Percentiles rank a stretch among this genome's conserved stretches.
Conservation (phyloP, 805 yeast genomes). For the Ogataea zsoltii region DNA sequence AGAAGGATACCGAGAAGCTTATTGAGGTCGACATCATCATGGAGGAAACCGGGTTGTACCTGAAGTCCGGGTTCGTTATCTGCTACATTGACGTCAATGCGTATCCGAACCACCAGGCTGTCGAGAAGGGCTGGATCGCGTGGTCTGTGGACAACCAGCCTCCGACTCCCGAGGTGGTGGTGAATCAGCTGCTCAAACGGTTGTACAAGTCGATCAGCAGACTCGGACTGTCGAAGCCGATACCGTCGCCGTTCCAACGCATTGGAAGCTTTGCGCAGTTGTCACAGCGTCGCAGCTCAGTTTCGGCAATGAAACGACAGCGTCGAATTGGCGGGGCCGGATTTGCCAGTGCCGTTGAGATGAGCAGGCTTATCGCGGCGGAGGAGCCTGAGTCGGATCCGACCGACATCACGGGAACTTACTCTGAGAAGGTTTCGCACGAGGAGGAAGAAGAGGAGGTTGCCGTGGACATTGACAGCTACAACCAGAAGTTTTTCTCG, state of each 20-base stretch:
- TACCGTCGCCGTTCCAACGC: conserved; percentile 24
- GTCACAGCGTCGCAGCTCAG: conserved; percentile 15
- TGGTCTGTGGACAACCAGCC: conserved; percentile 35
- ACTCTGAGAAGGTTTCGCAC: conserved; percentile 1
- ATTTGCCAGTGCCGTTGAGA: conserved; percentile 6
- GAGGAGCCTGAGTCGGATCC: conserved; percentile 7
- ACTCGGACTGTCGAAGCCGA: conserved; percentile 18
- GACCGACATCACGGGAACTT: conserved; percentile 7
- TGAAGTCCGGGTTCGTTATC: conserved; percentile 52
- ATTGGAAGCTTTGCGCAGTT: conserved; percentile 33
- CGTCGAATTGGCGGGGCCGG: not conserved
- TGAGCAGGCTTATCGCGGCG: conserved; percentile 1
- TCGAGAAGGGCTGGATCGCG: conserved; percentile 29
- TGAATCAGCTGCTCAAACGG: conserved; percentile 47
- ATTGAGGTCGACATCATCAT: conserved; percentile 43
- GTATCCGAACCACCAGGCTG: conserved; percentile 19
- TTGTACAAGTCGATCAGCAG: conserved; percentile 47
- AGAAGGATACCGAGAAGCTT: conserved; percentile 24
- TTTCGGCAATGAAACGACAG: not conserved
- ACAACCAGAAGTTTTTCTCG: conserved; percentile 32
- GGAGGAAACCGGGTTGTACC: conserved; percentile 57
- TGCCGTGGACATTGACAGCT: conserved; percentile 23
- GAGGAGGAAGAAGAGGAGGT: conserved; percentile 10
- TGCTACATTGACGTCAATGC: conserved; percentile 38
- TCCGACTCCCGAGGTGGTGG: conserved; percentile 37